Evolutionary conservation across 139 green algal species (phyloP), one percentile per base, ranked within the genome.

Genomic region (Chlorella sp.): DNA sequence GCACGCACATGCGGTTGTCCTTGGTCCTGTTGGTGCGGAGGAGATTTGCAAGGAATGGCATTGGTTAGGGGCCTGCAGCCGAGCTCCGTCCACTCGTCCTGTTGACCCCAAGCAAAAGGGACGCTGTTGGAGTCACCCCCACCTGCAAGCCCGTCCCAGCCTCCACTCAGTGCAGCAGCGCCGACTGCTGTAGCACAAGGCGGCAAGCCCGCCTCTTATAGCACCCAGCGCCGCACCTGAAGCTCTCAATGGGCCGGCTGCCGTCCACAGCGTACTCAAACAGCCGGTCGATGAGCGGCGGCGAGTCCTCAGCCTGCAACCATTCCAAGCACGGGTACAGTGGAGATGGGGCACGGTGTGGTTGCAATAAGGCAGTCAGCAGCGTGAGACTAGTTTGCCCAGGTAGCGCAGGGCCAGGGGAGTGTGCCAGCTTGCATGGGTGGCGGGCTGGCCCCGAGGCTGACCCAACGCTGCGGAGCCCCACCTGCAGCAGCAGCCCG

Each of bases 401-500:
- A n/a, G n/a, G n/a, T n/a, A n/a, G n/a, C n/a, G n/a, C n/a, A n/a
- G n/a, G n/a, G n/a, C n/a, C n/a, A n/a, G n/a, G n/a, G n/a, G n/a
- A 2, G 93, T 75, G 1, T 88, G 83, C 36, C 70, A 44, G 4
- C 70, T 65, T 1, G 20, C 56, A 64, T 92, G 85, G 8, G 95
- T 60, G 0, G 38, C 14, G 38, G 81, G 34, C 8, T 76, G 86
- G 30, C 94, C 76, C 1, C 43, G 7, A 30, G 92, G 87, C 19
- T 94, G 79, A 4, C 95, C 84, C 34, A 95, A 78, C 8, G 92
- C 90, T 7, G 90, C 87, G 91, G 19, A 89, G 77, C 67, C 95
- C 85, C 2, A 86, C 68, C 82, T 96, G 93, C 4, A 96, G 9
- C 40, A 82, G 64, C 14, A 96, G 65, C 26, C 34, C 44, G 26